A percentile compares a stretch with the other conserved stretches of the same genome.
phyloP scores from a whole-genome alignment of 495 filamentous ascomycete genomes.

The Ascobolus immersus region DNA sequence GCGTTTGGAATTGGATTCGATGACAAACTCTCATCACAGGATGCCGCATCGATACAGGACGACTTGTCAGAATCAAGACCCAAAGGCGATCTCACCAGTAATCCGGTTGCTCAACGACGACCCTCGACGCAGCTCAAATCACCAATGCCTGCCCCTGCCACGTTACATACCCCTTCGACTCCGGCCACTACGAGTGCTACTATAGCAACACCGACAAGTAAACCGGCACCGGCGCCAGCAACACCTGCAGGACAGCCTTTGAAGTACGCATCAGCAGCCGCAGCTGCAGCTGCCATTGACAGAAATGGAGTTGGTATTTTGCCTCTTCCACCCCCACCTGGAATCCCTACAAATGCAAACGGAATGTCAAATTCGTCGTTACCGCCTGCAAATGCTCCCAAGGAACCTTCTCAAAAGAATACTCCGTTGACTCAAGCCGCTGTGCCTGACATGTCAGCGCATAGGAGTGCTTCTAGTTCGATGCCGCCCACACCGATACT shows the following conservation, averaged over 20 bases:
- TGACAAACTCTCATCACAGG: constrained; percentile 79
- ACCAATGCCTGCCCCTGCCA: constrained; percentile 69
- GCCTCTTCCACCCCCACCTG: constrained; percentile 72
- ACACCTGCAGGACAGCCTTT: constrained; percentile 67
- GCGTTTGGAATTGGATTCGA: constrained; percentile 60
- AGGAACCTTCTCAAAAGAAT: constrained; percentile 11
- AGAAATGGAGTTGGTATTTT: constrained; percentile 76
- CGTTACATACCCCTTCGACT: constrained; percentile 37
- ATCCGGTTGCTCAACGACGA: constrained; percentile 33
- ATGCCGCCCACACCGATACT: constrained; percentile 11
- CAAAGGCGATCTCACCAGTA: constrained; percentile 26
- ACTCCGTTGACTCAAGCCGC: too few species aligned
- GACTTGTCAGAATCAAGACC: constrained; percentile 51
- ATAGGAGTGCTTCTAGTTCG: constrained; percentile 3
- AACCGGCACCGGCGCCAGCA: constrained; percentile 68
- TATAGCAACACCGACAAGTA: constrained; percentile 29
- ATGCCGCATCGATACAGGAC: constrained; percentile 76
- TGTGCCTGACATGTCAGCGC: constrained; percentile 6
- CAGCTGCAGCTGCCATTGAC: constrained; percentile 79
- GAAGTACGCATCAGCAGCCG: constrained; percentile 90
- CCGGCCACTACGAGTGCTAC: constrained; percentile 25
- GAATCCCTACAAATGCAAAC: constrained; percentile 20
- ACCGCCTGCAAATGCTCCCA: constrained; percentile 18
- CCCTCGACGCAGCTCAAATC: constrained; percentile 84
- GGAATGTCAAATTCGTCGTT: constrained; percentile 23